A percentile compares a stretch with the other conserved stretches of the same genome.
These are phyloP conservation scores for Viola pubescens DNA, from an alignment of 441 rosid genomes.

Conservation along the genomic window DNA sequence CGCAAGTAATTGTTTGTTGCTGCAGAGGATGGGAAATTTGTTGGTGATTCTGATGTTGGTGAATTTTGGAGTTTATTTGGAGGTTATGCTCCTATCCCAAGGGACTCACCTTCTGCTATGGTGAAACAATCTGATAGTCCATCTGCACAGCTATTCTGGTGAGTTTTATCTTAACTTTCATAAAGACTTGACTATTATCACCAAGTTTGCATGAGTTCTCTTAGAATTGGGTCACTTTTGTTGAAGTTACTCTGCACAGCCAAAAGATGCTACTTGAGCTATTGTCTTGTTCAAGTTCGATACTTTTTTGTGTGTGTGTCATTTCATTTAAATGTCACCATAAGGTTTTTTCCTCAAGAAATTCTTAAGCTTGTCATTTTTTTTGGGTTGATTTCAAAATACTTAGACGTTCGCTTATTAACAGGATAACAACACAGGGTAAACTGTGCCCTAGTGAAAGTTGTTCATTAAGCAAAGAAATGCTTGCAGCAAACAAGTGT, in stretches of 20 bases:
- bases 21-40: slow-evolving; percentile 91
- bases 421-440: slow-evolving; percentile 46
- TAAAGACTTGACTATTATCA: slow-evolving; percentile 4
- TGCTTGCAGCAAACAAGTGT: slow-evolving; percentile 67
- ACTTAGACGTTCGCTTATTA: slow-evolving; percentile 12
- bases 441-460: slow-evolving; percentile 43
- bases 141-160: slow-evolving; percentile 56
- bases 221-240: not conserved
- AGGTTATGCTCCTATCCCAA: slow-evolving; percentile 86
- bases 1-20: slow-evolving; percentile 19
- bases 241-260: not conserved
- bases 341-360: not conserved
- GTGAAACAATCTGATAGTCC: slow-evolving; percentile 30
- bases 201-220: too few species aligned
- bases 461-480: slow-evolving; percentile 42
- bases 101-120: slow-evolving; percentile 41
- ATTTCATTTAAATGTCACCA: slow-evolving; percentile 1
- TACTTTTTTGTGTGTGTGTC: not conserved
- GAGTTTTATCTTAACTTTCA: slow-evolving; percentile 16
- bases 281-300: not conserved
- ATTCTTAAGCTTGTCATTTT: too few species aligned
- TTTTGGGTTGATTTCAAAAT: not conserved
- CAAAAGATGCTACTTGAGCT: not conserved
- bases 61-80: slow-evolving; percentile 97
- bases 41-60: slow-evolving; percentile 85